Conservation (phyloP, 441 rosid species). For the Eruca vesicaria region DNA sequence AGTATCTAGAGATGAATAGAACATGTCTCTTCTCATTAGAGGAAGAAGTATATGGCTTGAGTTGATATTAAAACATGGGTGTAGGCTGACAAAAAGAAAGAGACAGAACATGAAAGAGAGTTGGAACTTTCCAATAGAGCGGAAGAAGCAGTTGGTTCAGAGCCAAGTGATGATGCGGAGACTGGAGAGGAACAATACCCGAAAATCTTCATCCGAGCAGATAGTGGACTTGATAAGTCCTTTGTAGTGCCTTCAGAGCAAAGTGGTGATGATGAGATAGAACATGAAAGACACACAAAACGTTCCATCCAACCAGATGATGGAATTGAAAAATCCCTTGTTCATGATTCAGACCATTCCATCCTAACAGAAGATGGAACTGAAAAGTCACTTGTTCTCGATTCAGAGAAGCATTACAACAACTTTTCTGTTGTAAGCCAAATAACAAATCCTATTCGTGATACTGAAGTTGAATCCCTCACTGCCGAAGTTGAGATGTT, state of each 20-base stretch:
- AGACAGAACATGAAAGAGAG: constrained; percentile 18
- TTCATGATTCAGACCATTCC: constrained; percentile 10
- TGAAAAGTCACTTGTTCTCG: constrained; percentile 10
- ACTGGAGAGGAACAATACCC: not conserved
- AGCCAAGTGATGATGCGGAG: not conserved
- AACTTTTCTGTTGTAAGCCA: constrained; percentile 34
- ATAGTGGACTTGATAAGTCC: constrained; percentile 13
- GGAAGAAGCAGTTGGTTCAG: not conserved
- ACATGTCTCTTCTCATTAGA: not conserved
- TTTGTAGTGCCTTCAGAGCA: constrained; percentile 21
- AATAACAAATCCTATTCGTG: constrained; percentile 31
- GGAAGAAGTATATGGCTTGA: not conserved
- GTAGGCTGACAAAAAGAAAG: constrained; percentile 28
- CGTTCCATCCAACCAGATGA: not conserved
- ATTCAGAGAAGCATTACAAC: constrained; percentile 27
- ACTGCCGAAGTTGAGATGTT: constrained; percentile 50
- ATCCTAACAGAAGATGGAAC: constrained; percentile 20
- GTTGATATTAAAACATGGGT: constrained; percentile 11
- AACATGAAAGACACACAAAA: not conserved
- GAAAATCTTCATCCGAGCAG: not conserved
- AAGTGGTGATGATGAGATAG: constrained; percentile 26
- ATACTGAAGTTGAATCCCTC: constrained; percentile 46
- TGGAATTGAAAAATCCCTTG: not conserved
- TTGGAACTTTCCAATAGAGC: not conserved
- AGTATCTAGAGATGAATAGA: not conserved